Conservation (phyloP, 1,139 yeast species). For the Yamadazyma blattariae region DNA sequence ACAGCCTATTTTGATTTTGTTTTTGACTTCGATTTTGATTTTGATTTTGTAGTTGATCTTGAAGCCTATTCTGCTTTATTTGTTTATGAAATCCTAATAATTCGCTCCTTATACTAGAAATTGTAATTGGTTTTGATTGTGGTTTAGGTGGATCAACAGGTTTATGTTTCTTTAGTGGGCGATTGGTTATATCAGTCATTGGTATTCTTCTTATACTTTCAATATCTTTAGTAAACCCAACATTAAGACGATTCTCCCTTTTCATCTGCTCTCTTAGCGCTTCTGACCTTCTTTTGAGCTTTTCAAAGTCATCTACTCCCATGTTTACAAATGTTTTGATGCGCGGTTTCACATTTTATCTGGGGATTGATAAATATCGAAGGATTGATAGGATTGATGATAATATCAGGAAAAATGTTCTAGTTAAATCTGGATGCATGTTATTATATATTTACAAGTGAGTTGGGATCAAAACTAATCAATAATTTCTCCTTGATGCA, state of each 20-base stretch:
- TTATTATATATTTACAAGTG: too few relatives aligned
- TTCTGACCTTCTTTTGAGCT: conserved; percentile 13
- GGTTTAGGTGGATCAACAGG: background rate
- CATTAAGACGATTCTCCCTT: conserved; percentile 2
- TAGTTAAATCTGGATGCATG: too few relatives aligned
- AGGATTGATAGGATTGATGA: too few relatives aligned
- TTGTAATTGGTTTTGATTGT: background rate
- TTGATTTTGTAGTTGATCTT: too few relatives aligned
- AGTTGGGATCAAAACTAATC: too few relatives aligned
- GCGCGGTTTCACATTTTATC: background rate
- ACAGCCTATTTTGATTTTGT: too few relatives aligned
- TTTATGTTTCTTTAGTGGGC: background rate
- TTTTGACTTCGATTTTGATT: too few relatives aligned
- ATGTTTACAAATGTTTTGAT: background rate
- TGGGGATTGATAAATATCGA: background rate
- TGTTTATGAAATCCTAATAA: conserved; percentile 5
- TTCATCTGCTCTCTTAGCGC: conserved; percentile 17
- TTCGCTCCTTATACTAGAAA: conserved; percentile 2
- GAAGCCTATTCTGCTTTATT: too few relatives aligned
- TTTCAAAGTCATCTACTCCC: conserved; percentile 19
- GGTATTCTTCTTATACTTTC: background rate
- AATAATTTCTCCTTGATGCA: too few relatives aligned
- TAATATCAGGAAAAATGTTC: too few relatives aligned
- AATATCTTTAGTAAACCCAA: background rate
- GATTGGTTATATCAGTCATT: conserved; percentile 2